Evolutionary conservation across 306 rosid species (phyloP), one percentile per base, ranked within the genome.

Genomic region (Malus domestica): DNA sequence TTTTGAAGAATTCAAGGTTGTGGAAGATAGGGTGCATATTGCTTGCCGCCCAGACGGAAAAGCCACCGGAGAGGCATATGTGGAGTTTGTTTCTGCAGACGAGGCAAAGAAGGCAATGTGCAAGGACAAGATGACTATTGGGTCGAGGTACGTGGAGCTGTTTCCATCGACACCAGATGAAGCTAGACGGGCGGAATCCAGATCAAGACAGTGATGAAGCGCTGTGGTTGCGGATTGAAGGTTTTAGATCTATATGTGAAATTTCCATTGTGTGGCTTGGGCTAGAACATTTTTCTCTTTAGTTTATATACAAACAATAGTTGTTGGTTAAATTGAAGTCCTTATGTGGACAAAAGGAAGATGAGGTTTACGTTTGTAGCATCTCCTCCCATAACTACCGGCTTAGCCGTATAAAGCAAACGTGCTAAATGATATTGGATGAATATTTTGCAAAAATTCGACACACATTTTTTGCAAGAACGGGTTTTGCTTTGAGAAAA

Each of bases 111-210:
- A 79, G 68, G 98, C 99, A 25, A 96, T 96, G 98, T 63, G 85
- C 87, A 96, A 87, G 87, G 99, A 96, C 83, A 96, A 96, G 90
- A 96, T 90, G 98, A 92, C 92, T 40, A 96, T 96, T 27, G 99
- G 99, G 54, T 92, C 99, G 51, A 92, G 99, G 90, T 96, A 96
- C 68, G 98, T 92, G 83, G 99, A 96, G 87, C 87, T 96, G 88
- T 96, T 96, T 77, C 99, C 99, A 57, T 96, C 99, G 27, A 96
- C 99, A 70, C 89, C 92, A 23, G 97, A 89, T 81, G 99, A 96
- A 86, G 98, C 98, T 18, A 86, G 99, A 67, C 88, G 97, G 46
- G 96, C 99, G 4, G 99, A 92, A 85, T 92, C 97, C 66, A 92
- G 97, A 80, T 95, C 99, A 62, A 89, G 97, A 90, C 97, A 90